phyloP scores from a whole-genome alignment of 2,329 filamentous ascomycete genomes.

The Zymoseptoria pseudotritici region DNA sequence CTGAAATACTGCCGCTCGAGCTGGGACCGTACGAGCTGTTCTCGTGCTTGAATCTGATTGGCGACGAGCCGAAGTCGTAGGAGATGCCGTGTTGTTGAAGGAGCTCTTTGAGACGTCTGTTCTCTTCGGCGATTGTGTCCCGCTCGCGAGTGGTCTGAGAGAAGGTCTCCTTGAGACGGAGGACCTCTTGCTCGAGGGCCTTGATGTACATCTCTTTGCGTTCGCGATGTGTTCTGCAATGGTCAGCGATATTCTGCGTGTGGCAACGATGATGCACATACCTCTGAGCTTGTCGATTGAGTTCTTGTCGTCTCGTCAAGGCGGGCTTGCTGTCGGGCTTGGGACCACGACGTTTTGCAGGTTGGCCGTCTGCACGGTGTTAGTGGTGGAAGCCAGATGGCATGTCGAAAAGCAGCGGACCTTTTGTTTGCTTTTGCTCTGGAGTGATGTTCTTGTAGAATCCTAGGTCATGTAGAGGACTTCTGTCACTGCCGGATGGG shows the following conservation, averaged over 20 bases:
- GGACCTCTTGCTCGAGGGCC: constrained; percentile 81
- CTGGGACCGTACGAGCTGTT: constrained; percentile 37
- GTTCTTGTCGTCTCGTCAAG: constrained; percentile 80
- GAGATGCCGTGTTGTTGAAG: constrained; percentile 52
- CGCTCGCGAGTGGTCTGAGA: constrained; percentile 67
- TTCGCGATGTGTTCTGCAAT: constrained; percentile 79
- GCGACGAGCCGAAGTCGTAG: constrained; percentile 41
- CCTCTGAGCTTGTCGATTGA: constrained; percentile 95
- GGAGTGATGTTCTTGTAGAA: constrained; percentile 56
- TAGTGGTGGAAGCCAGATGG: neutral
- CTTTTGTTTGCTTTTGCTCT: constrained; percentile 72
- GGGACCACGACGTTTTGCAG: constrained; percentile 81
- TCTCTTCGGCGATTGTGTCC: constrained; percentile 69
- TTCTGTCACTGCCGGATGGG: constrained; percentile 15
- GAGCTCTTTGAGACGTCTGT: constrained; percentile 61
- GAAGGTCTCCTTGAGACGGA: constrained; percentile 80
- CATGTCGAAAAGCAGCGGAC: constrained; percentile 38
- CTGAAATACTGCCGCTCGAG: constrained; percentile 51
- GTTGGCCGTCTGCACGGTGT: constrained; percentile 60
- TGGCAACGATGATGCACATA: constrained; percentile 35
- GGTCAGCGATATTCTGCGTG: constrained; percentile 2
- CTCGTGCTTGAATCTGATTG: constrained; percentile 30
- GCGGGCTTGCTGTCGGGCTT: constrained; percentile 96
- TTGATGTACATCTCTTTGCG: constrained; percentile 96
- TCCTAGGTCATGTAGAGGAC: constrained; percentile 23